Conservation (phyloP, 164 flowering plant genomes). For the Vitis rupestris region DNA sequence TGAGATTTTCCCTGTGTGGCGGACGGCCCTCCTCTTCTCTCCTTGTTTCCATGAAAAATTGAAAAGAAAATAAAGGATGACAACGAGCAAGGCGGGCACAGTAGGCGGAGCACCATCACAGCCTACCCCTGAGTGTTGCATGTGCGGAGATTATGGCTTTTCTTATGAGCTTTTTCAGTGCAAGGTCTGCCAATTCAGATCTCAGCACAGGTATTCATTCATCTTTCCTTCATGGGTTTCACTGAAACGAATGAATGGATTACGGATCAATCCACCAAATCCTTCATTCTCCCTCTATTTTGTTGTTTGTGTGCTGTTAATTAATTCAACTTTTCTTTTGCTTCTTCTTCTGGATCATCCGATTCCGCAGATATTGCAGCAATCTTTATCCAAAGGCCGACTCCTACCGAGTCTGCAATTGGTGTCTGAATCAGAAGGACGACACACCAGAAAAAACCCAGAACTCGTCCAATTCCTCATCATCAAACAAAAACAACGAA, state of each 20-base stretch:
- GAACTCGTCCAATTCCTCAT: constrained; percentile 31
- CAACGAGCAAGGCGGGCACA: constrained; percentile 4
- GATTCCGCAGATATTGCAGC: constrained; percentile 52
- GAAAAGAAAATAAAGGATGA: constrained; percentile 2
- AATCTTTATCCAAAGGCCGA: constrained; percentile 53
- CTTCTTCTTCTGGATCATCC: no score
- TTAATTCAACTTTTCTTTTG: no score
- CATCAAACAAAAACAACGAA: constrained; percentile 16
- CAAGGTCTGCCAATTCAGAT: constrained; percentile 51
- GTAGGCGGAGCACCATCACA: constrained; percentile 12
- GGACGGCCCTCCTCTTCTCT: not conserved
- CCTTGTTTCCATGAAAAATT: constrained; percentile 5
- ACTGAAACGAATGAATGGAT: no score
- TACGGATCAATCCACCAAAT: no score
- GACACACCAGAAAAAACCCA: constrained; percentile 11
- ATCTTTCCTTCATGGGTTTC: not conserved
- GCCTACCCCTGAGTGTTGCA: constrained; percentile 45
- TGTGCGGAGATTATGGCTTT: constrained; percentile 61
- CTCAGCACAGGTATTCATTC: constrained; percentile 51
- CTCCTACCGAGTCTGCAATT: constrained; percentile 47
- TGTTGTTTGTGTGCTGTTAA: no score
- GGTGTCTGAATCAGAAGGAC: constrained; percentile 43
- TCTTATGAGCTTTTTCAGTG: constrained; percentile 48
- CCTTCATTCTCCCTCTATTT: not conserved
- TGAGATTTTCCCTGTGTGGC: constrained; percentile 7